Conservation (phyloP, 2,329 filamentous ascomycete genomes). For the Falciphora oryzae region DNA sequence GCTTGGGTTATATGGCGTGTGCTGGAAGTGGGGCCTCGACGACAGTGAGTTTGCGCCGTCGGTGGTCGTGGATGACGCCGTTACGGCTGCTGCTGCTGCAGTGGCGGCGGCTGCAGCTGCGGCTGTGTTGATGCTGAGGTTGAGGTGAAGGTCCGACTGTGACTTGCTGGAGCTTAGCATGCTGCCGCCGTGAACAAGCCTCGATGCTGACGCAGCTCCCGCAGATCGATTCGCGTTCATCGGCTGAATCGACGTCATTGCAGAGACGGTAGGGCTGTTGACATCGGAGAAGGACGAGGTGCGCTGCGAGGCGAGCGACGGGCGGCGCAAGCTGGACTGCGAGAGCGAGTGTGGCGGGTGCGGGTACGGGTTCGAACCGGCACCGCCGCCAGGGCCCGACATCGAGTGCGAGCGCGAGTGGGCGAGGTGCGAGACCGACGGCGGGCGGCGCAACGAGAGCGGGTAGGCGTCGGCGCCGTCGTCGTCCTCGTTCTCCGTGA, state of each 20-base stretch:
- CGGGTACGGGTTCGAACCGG: conserved; percentile 15
- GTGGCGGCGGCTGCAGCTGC: no score
- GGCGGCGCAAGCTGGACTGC: conserved; percentile 27
- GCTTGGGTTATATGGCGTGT: no score
- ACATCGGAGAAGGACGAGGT: conserved; percentile 35
- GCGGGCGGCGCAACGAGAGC: conserved; percentile 1
- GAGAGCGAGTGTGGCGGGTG: conserved; percentile 22
- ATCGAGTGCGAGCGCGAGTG: conserved; percentile 14
- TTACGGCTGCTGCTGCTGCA: no score
- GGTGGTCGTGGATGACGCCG: conserved; percentile 12
- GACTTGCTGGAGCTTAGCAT: conserved; percentile 27
- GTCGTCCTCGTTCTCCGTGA: conserved; percentile 47
- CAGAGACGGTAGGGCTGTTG: conserved; percentile 25
- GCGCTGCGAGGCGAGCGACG: conserved; percentile 34
- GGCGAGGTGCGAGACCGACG: conserved; percentile 14
- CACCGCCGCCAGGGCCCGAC: conserved; percentile 18
- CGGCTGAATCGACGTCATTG: conserved; percentile 18
- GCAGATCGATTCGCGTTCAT: conserved; percentile 11
- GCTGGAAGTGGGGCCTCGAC: conserved; percentile 14
- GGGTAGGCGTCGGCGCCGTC: conserved; percentile 18
- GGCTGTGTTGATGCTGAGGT: conserved; percentile 23
- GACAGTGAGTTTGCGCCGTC: conserved; percentile 1
- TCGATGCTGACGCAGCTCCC: conserved; percentile 22
- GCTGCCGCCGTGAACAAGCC: conserved; percentile 23
- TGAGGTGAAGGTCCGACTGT: conserved; percentile 41